A percentile compares a stretch with the other conserved stretches of the same genome.
phyloP scores from a whole-genome alignment of 2,329 filamentous ascomycete species.

The Monosporascus sp. region DNA sequence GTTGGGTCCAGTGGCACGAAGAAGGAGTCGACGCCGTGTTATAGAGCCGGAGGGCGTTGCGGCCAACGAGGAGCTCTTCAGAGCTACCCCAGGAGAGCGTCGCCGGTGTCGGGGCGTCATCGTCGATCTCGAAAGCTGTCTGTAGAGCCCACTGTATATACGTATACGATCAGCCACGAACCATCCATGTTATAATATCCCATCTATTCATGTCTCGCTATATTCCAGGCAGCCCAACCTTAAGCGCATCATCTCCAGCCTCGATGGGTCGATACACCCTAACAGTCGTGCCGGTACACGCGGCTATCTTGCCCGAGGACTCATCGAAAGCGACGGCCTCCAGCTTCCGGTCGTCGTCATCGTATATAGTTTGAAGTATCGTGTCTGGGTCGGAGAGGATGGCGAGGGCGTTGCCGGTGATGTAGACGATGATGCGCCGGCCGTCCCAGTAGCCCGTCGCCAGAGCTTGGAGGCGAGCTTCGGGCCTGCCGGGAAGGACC shows the following conservation, averaged over 20 bases:
- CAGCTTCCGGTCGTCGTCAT: conserved; percentile 63
- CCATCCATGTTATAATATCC: not conserved
- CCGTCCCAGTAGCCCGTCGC: conserved; percentile 41
- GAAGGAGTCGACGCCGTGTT: conserved; percentile 40
- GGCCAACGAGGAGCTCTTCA: conserved; percentile 79
- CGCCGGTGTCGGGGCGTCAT: conserved; percentile 41
- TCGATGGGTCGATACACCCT: conserved; percentile 76
- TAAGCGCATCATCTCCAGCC: conserved; percentile 63
- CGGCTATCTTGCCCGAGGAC: conserved; percentile 76
- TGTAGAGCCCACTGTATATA: conserved; percentile 56
- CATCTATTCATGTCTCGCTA: conserved; percentile 1
- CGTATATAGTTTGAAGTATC: conserved; percentile 85
- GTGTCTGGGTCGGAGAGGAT: conserved; percentile 70
- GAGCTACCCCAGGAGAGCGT: conserved; percentile 79
- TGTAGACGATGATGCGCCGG: conserved; percentile 53
- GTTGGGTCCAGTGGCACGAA: conserved; percentile 65
- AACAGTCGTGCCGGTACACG: conserved; percentile 59
- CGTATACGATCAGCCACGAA: conserved; percentile 5
- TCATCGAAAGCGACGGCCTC: conserved; percentile 79
- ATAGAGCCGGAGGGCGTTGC: conserved; percentile 65
- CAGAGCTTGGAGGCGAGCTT: conserved; percentile 41
- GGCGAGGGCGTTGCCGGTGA: conserved; percentile 81
- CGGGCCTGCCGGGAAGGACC: conserved; percentile 43
- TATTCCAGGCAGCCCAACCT: conserved; percentile 45
- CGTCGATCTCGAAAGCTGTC: conserved; percentile 49